phyloP scores from a whole-genome alignment of 768 basidiomycete species.

The Leccinum fibrillosum region DNA sequence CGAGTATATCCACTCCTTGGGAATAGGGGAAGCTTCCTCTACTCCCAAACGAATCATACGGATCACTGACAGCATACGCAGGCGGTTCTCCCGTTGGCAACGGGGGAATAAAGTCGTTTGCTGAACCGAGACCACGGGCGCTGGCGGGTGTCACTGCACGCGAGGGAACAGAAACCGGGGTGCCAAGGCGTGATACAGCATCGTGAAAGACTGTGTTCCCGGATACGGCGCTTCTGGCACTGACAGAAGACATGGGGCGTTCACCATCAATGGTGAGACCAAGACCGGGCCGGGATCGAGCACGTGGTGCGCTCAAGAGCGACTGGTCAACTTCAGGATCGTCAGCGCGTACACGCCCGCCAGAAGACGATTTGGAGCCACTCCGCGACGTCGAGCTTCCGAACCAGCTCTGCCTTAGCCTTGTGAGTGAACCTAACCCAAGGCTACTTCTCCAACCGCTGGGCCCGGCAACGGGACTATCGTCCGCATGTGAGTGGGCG shows the following conservation, averaged over 20 bases:
- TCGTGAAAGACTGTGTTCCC: conserved; percentile 64
- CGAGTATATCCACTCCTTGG: conserved; percentile 45
- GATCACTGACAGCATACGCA: conserved; percentile 30
- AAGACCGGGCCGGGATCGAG: conserved; percentile 31
- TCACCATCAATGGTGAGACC: conserved; percentile 39
- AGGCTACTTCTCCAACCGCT: conserved; percentile 35
- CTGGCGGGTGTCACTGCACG: conserved; percentile 47
- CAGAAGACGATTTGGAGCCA: conserved; percentile 27
- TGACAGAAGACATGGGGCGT: conserved; percentile 58
- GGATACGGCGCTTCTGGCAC: conserved; percentile 49
- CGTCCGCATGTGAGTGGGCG: conserved; percentile 9
- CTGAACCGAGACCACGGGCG: conserved; percentile 15
- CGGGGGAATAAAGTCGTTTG: conserved; percentile 9
- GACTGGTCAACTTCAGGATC: conserved; percentile 48
- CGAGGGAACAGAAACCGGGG: conserved; percentile 40
- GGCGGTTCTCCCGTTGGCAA: conserved; percentile 28
- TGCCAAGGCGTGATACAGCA: conserved; percentile 46
- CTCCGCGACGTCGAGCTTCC: conserved; percentile 30
- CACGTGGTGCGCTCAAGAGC: conserved; percentile 27
- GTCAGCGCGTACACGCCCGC: conserved; percentile 30
- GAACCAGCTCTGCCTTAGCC: conserved; percentile 62
- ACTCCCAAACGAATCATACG: conserved; percentile 26
- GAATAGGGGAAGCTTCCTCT: conserved; percentile 26
- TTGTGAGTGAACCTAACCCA: conserved; percentile 48
- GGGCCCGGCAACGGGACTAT: conserved; percentile 25